phyloP scores from a whole-genome alignment of 805 yeast species.

The Ogataea minuta region DNA sequence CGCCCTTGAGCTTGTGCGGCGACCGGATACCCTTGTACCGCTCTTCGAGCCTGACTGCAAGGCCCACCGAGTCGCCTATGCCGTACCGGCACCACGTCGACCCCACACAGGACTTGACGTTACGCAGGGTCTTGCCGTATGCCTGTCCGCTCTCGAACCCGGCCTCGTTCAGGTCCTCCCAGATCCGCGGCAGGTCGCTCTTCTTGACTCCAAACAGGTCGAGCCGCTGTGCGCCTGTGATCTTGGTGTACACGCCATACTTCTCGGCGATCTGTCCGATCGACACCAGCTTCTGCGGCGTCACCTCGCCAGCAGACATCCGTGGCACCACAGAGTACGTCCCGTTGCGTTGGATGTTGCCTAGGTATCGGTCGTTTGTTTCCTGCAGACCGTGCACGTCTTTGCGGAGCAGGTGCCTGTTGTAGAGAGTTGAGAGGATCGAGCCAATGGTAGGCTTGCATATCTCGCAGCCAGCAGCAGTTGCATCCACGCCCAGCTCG shows the following conservation, averaged over 20 bases:
- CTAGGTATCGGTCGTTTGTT: conserved; percentile 37
- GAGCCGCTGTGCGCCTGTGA: conserved; percentile 38
- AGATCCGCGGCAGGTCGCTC: conserved; percentile 32
- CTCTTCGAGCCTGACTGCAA: conserved; percentile 37
- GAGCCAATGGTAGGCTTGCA: conserved; percentile 39
- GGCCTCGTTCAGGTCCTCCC: conserved; percentile 32
- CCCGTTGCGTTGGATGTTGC: conserved; percentile 39
- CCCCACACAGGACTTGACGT: conserved; percentile 40
- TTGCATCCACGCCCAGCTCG: conserved; percentile 28
- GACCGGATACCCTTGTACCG: conserved; percentile 38
- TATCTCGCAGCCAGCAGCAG: conserved; percentile 37
- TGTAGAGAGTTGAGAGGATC: conserved; percentile 35
- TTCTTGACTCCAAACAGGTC: conserved; percentile 37
- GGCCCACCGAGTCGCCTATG: conserved; percentile 40
- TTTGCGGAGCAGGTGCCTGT: conserved; percentile 31
- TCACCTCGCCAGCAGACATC: conserved; percentile 39
- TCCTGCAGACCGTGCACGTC: conserved; percentile 38
- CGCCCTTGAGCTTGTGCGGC: conserved; percentile 40
- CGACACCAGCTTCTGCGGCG: conserved; percentile 37
- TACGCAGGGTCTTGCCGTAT: conserved; percentile 37
- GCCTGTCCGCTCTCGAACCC: conserved; percentile 41
- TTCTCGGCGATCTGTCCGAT: conserved; percentile 35
- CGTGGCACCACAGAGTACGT: conserved; percentile 39
- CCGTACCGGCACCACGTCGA: conserved; percentile 40
- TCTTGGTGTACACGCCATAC: conserved; percentile 36